phyloP scores from a whole-genome alignment of 345 rosid species.

The Geranium rotundifolium region DNA sequence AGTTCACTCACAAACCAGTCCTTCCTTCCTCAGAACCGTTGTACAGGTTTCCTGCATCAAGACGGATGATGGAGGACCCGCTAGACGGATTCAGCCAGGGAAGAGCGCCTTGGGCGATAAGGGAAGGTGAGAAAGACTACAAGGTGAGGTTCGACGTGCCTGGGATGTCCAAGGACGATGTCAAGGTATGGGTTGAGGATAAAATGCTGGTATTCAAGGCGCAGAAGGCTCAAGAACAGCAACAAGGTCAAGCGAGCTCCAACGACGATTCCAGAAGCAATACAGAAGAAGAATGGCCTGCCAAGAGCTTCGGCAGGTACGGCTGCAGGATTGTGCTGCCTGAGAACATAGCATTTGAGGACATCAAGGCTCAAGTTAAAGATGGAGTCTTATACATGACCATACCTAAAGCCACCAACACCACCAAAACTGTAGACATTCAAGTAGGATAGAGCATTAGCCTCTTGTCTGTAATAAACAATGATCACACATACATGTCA shows the following conservation, averaged over 20 bases:
- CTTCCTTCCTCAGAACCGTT: conserved; percentile 11
- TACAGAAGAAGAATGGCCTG: conserved; percentile 16
- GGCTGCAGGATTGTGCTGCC: conserved; percentile 27
- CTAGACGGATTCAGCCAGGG: conserved; percentile 5
- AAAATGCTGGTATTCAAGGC: conserved; percentile 20
- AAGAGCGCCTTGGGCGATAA: conserved; percentile 23
- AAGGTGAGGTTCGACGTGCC: conserved; percentile 22
- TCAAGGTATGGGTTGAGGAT: conserved; percentile 22
- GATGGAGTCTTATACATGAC: conserved; percentile 21
- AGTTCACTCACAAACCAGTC: background rate
- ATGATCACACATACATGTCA: no score
- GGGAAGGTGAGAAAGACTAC: conserved; percentile 12
- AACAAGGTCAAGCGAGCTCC: background rate
- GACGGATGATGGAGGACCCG: conserved; percentile 10
- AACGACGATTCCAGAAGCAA: background rate
- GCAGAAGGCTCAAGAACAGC: conserved; percentile 8
- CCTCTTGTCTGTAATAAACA: background rate
- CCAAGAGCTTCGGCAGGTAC: conserved; percentile 22
- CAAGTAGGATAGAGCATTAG: conserved; percentile 10
- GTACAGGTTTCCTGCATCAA: conserved; percentile 13
- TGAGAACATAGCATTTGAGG: conserved; percentile 27
- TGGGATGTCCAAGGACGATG: conserved; percentile 23
- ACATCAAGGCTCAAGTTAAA: conserved; percentile 32
- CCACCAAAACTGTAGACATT: conserved; percentile 15
- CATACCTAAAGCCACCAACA: conserved; percentile 12